Evolutionary conservation across 2,329 filamentous ascomycete genomes (phyloP), one percentile per base, ranked within the genome.

Genomic region (Dothiorella sarmentorum): DNA sequence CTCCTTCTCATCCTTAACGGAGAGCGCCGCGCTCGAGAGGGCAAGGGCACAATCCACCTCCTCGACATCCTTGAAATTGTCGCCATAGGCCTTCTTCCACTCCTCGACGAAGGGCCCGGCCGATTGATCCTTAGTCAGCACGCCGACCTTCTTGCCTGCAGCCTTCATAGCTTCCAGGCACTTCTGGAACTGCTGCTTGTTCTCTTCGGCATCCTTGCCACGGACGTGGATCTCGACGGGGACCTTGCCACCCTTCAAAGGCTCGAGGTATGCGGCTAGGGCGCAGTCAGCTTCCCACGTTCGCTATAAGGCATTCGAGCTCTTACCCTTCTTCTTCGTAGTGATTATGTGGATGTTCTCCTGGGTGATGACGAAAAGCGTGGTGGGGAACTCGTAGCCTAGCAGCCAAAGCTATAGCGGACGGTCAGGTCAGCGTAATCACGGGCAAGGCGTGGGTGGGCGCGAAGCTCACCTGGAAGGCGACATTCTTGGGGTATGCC

Each of bases 371-470:
- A 99, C 82, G 80, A 99, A 91, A 63, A 99, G 80, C 0, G 94
- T 99, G 37, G 93, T 92, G 31, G 94, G 94, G 70, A 99, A 99
- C 74, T 99, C 94, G 80, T 99, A 99, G 68, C 94, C 94, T 62
- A 99, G 84, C 58, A 99, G 82, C 95, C 95, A 99, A 76, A 97
- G 96, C 92, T 97, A 73, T 61, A 64, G 40, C 62, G 44, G 47
- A 35, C 27, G 66, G 67, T 59, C 24, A 33, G n/a, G 59, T 63
- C 47, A 65, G 62, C 45, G 13, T 4, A 11, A 27, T 6, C 40
- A 35, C 15, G 15, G 1, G 20, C 56, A 29, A 57, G 57, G 42
- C 11, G 26, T 51, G 10, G 26, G 60, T 44, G 18, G 56, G 42
- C 56, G 43, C 69, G 20, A 26, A 18, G 79, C 88, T 72, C 81